phyloP scores from a whole-genome alignment of 192 early-diverging fungal species.

The Podochytrium sp. region DNA sequence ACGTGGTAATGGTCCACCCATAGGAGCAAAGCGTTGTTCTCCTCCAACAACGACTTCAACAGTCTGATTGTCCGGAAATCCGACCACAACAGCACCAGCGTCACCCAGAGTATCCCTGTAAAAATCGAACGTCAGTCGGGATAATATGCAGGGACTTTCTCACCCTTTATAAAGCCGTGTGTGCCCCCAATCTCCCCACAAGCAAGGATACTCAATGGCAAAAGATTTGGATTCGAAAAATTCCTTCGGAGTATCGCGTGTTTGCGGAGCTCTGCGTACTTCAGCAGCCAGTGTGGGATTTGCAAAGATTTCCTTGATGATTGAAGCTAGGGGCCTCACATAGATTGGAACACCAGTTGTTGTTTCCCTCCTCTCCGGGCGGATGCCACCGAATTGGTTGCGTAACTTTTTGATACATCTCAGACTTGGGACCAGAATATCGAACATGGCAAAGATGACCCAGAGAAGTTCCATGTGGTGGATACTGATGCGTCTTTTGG shows the following conservation, averaged over 20 bases:
- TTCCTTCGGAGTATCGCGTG: not conserved
- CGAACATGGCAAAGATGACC: not conserved
- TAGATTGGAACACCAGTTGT: not conserved
- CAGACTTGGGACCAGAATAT: not conserved
- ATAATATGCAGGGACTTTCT: too few species aligned
- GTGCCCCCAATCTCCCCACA: not conserved
- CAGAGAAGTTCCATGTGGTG: conserved; percentile 3
- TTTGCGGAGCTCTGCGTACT: not conserved
- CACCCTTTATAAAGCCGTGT: not conserved
- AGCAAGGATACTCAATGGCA: not conserved
- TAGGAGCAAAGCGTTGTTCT: too few species aligned
- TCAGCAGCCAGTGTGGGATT: not conserved
- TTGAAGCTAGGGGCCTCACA: not conserved
- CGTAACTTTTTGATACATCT: not conserved
- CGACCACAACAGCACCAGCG: too few species aligned
- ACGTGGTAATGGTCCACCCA: not conserved
- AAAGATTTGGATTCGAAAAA: not conserved
- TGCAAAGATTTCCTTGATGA: not conserved
- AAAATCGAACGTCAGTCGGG: too few species aligned
- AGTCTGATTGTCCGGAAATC: too few species aligned
- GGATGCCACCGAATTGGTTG: not conserved
- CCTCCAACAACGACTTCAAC: too few species aligned
- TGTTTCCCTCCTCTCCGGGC: not conserved
- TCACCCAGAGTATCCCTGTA: too few species aligned
- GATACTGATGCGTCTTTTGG: not conserved